Evolutionary conservation across 495 filamentous ascomycete species (phyloP).

Genomic region (Penicillium ochrochloron): DNA sequence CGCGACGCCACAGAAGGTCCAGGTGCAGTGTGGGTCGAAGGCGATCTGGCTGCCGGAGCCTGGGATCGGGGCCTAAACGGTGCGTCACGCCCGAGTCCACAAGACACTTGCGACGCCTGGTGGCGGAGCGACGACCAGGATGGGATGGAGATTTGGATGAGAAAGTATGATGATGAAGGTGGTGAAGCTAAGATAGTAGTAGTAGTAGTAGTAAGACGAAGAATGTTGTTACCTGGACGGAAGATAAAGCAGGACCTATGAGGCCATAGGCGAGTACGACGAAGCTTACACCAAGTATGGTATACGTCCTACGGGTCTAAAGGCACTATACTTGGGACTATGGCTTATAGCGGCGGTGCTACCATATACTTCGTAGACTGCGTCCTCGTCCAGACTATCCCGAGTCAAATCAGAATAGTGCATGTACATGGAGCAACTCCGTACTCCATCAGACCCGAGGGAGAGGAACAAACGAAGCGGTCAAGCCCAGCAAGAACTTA

Average conservation of each 20-base stretch:
- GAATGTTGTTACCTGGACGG: neutral
- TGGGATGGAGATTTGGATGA: neutral
- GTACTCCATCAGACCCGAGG: conserved; percentile 1
- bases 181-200: neutral
- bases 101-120: conserved; percentile 20
- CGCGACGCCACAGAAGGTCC: conserved; percentile 33
- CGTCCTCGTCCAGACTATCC: neutral
- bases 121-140: conserved; percentile 19
- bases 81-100: conserved; percentile 5
- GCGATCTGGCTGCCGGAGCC: conserved; percentile 15
- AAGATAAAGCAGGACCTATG: neutral
- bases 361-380: neutral
- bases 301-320: neutral
- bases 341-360: neutral
- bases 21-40: conserved; percentile 28
- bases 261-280: neutral
- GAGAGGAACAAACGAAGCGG: conserved; percentile 12
- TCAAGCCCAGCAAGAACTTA: conserved; percentile 10
- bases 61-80: conserved; percentile 15
- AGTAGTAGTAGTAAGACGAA: too few species aligned
- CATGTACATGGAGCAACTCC: neutral
- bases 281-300: neutral
- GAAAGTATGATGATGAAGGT: neutral
- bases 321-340: neutral
- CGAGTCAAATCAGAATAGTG: neutral